Evolutionary conservation across 2,329 filamentous ascomycete genomes (phyloP).

Genomic region (Venturia aucupariae): DNA sequence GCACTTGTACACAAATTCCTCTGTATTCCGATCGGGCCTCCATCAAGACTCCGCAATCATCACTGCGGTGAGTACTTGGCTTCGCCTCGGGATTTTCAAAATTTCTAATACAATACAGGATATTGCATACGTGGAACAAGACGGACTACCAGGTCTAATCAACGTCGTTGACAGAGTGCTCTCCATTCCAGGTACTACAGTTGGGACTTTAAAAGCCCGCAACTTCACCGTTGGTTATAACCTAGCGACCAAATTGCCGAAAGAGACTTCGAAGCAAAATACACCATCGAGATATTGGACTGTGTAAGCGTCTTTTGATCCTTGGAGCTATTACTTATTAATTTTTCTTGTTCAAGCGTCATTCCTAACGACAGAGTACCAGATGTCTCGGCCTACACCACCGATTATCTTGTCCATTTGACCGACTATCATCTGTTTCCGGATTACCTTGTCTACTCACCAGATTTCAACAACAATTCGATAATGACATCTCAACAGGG

Average conservation of each 20-base stretch:
- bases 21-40: neutral
- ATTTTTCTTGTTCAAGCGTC: neutral
- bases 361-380: neutral
- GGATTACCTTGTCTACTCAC: neutral
- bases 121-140: neutral
- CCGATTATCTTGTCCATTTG: neutral
- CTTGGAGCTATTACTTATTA: neutral
- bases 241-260: neutral
- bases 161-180: slow-evolving; percentile 39
- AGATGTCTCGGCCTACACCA: neutral
- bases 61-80: neutral
- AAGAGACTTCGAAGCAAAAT: neutral
- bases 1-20: neutral
- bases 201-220: neutral
- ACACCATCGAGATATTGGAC: neutral
- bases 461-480: neutral
- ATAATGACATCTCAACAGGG: neutral
- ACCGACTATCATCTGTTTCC: neutral
- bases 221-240: neutral
- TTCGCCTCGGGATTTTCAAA: no score
- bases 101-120: neutral
- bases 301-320: neutral
- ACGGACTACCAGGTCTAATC: slow-evolving; percentile 28
- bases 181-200: slow-evolving; percentile 25
- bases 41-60: neutral